Evolutionary conservation across 352 stramenopile species (phyloP).

Genomic region (Pilasporangium apinafurcum): DNA sequence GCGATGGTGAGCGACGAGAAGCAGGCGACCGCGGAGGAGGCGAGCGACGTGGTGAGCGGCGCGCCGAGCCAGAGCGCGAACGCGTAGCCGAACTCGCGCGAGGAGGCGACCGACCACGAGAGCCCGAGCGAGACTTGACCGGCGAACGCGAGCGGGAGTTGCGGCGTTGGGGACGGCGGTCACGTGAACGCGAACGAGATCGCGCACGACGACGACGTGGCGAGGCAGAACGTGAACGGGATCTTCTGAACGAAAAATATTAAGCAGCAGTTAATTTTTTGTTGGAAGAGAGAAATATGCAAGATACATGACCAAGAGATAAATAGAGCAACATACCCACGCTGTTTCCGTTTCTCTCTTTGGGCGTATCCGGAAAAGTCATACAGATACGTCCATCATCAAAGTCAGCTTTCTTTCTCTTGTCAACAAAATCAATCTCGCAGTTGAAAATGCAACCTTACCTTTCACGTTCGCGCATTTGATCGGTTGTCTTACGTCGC

Average conservation of each 20-base stretch:
- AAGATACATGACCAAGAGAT: not conserved
- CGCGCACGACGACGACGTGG: constrained; percentile 9
- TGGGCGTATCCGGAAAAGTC: not conserved
- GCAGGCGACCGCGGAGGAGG: constrained; percentile 24
- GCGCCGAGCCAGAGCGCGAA: constrained; percentile 16
- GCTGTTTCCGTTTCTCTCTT: constrained; percentile 21
- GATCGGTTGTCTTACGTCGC: constrained; percentile 91
- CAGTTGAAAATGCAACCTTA: constrained; percentile 10
- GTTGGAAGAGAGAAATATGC: not conserved
- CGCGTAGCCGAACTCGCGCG: constrained; percentile 19
- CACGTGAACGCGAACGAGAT: constrained; percentile 36
- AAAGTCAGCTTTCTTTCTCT: not conserved
- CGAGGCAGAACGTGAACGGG: constrained; percentile 38
- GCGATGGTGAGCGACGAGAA: constrained; percentile 14
- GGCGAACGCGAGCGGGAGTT: constrained; percentile 33
- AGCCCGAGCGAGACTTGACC: constrained; percentile 22
- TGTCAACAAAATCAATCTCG: not conserved
- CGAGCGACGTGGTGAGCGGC: constrained; percentile 20
- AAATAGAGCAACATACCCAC: constrained; percentile 2
- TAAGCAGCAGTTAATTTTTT: too few relatives aligned
- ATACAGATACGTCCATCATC: constrained; percentile 2
- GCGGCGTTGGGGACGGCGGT: constrained; percentile 30
- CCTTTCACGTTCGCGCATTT: constrained; percentile 90
- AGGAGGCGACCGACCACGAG: constrained; percentile 35
- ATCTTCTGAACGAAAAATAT: not conserved